Conservation (phyloP, 345 rosid genomes). For the Xanthoceras sorbifolium region DNA sequence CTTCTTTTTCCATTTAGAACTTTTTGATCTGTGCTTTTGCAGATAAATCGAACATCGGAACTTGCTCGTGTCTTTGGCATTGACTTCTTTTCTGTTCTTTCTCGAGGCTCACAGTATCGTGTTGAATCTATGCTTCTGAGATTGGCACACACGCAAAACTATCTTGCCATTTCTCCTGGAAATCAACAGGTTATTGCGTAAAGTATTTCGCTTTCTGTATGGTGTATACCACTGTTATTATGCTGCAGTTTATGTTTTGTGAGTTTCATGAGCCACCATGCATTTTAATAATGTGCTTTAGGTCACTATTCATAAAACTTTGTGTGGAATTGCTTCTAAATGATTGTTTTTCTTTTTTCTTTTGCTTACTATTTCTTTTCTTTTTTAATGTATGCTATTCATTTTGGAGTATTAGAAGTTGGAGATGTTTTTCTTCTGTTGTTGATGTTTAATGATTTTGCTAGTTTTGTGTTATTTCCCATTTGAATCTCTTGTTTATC, state of each 20-base stretch:
- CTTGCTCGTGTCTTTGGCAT: conserved; percentile 98
- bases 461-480: background rate
- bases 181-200: conserved; percentile 65
- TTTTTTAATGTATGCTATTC: background rate
- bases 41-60: conserved; percentile 96
- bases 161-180: conserved; percentile 94
- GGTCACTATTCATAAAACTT: too few species aligned
- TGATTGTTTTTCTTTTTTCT: background rate
- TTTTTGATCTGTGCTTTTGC: conserved; percentile 34
- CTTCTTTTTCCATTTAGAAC: background rate
- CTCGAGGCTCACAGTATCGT: conserved; percentile 97
- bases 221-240: background rate
- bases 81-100: conserved; percentile 96
- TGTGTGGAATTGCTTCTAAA: background rate
- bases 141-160: conserved; percentile 93
- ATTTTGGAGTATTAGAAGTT: background rate
- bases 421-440: background rate
- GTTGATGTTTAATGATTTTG: background rate
- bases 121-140: conserved; percentile 97
- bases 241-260: background rate
- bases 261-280: background rate
- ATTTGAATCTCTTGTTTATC: background rate
- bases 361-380: too few species aligned
- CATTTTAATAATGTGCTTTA: too few species aligned
- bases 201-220: background rate